Evolutionary conservation across 352 stramenopile species (phyloP).

Genomic region (Phytopythium delawarense): DNA sequence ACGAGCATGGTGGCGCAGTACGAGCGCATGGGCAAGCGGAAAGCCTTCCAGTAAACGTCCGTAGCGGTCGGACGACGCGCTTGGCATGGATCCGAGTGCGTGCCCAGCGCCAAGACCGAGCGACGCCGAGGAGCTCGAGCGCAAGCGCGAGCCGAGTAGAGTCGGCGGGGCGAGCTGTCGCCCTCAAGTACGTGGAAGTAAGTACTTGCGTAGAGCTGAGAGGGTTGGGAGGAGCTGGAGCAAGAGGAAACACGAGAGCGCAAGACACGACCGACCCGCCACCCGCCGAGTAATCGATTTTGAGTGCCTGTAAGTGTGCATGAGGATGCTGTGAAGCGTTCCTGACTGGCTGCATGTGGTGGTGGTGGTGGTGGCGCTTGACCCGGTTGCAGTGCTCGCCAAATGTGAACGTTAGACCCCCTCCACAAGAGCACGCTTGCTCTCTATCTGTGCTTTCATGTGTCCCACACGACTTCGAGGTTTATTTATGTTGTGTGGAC

Average conservation of each 20-base stretch:
- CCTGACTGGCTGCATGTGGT: not conserved
- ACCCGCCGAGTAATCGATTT: not conserved
- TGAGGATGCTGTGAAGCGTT: not conserved
- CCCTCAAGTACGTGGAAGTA: not conserved
- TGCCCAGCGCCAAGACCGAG: conserved; percentile 6
- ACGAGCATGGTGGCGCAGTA: conserved; percentile 85
- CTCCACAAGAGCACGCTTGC: not conserved
- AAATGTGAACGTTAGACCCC: not conserved
- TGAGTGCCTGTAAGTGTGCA: not conserved
- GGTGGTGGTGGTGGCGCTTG: not conserved
- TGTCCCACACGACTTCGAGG: not conserved
- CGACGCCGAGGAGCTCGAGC: not conserved
- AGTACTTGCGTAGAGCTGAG: conserved; percentile 11
- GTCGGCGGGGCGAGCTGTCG: too few relatives aligned
- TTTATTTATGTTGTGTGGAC: not conserved
- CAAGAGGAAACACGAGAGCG: not conserved
- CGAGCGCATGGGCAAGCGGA: conserved; percentile 81
- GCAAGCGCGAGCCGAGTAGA: not conserved
- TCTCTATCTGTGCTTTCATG: not conserved
- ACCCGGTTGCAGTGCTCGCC: not conserved
- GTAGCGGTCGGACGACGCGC: not conserved
- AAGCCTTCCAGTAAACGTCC: conserved; percentile 54
- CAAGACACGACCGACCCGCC: not conserved
- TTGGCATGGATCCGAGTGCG: not conserved
- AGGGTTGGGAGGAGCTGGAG: conserved; percentile 6